A percentile compares a stretch with the other conserved stretches of the same genome.
phyloP scores from a whole-genome alignment of 2,329 filamentous ascomycete genomes.

The Neofusicoccum laricinum region DNA sequence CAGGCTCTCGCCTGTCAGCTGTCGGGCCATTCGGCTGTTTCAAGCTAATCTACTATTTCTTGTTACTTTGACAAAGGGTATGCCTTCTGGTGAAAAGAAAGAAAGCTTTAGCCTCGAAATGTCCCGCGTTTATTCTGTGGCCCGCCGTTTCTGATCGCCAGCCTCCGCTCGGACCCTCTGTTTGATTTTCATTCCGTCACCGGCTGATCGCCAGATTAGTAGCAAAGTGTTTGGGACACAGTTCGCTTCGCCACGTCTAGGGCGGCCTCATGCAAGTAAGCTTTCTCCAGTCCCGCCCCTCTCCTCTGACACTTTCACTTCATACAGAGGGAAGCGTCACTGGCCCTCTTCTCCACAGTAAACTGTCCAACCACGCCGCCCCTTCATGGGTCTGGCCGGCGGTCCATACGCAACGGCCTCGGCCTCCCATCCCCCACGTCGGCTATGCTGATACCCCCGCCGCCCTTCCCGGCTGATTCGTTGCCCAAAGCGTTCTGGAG shows the following conservation, averaged over 20 bases:
- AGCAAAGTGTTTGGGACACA: background rate
- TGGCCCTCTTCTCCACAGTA: background rate
- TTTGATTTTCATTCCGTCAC: background rate
- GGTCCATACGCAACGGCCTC: background rate
- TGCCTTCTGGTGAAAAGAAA: background rate
- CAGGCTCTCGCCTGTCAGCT: background rate
- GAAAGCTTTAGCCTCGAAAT: background rate
- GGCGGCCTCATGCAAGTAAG: slow-evolving; percentile 7
- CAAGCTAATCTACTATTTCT: background rate
- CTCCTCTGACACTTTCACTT: background rate
- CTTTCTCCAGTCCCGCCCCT: background rate
- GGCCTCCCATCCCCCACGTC: background rate
- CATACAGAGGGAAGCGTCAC: background rate
- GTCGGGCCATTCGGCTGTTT: background rate
- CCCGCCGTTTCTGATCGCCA: background rate
- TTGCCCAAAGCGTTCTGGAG: background rate
- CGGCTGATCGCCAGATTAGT: background rate
- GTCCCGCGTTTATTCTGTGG: background rate
- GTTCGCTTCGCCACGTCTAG: background rate
- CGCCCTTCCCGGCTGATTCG: background rate
- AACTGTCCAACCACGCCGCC: background rate
- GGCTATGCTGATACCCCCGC: background rate
- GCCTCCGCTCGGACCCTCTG: background rate
- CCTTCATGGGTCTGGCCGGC: background rate
- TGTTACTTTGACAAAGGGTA: background rate